Evolutionary conservation across 139 green algal genomes (phyloP), one percentile per base, ranked within the genome.

Genomic region (Chlorella ohadii): DNA sequence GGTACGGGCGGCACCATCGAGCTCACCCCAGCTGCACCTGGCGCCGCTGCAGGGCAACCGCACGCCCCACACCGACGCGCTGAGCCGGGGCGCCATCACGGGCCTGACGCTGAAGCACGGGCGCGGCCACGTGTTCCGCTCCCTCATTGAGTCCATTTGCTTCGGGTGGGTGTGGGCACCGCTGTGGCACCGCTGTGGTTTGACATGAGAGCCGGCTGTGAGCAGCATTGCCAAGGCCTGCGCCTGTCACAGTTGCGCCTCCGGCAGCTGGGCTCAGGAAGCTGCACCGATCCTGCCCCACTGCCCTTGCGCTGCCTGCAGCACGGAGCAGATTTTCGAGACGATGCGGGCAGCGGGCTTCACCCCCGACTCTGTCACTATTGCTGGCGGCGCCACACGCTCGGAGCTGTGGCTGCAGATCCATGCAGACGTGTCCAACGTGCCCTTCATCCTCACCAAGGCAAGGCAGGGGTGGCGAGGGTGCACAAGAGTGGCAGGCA

Each of bases 381-480:
- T 93, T 44, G 91, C 91, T 23, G 92, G 92, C 25, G 93, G 92
- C 63, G 86, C 90, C 47, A 94, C 93, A 6, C 86, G 81, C 80
- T 91, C 84, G 22, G 57, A 81, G 7, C 88, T 97, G 33, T 96
- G 94, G 94, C 87, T 97, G 77, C 94, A 97, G 89, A 94, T 94
- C 19, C 93, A 96, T 55, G 94, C 94, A 0, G 94, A 97, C 85
- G 88, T 96, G 25, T 87, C 59, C 33, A 85, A 86, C 56, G 38
- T 95, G 51, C 92, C 93, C 5, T 88, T 96, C 39, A 44, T 90
- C n/a, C 88, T 95, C 23, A 97, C 94, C 20, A 89, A 90, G 88
- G 80, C 47, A 7, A 59, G 66, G 31, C 34, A 74, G 72, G 34
- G 39, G 56, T 31, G 1, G 39, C 71, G 4, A 9, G 23, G 22